Evolutionary conservation across 495 filamentous ascomycete genomes (phyloP).

Genomic region (Neurospora pannonica): DNA sequence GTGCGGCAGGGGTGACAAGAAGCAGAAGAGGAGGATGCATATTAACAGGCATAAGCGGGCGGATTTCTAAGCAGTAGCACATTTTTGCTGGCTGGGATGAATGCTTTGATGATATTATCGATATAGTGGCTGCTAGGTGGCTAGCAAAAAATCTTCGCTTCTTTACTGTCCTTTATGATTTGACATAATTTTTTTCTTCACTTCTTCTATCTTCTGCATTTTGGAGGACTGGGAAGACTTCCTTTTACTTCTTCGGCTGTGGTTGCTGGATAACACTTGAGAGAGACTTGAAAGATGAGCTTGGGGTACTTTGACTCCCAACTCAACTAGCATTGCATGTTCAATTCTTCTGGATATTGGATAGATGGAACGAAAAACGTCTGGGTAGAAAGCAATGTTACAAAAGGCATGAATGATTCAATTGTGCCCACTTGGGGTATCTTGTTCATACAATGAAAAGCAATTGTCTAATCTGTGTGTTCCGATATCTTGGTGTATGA

Average conservation of each 20-base stretch:
- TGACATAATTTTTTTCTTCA: neutral
- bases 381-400: neutral
- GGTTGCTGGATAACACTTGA: neutral
- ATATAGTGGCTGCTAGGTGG: neutral
- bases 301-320: neutral
- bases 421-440: neutral
- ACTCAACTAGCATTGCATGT: neutral
- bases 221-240: neutral
- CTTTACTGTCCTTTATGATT: neutral
- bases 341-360: neutral
- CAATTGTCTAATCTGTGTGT: neutral
- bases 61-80: neutral
- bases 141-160: neutral
- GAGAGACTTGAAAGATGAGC: neutral
- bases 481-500: neutral
- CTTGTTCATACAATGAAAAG: neutral
- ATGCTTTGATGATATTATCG: neutral
- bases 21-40: neutral
- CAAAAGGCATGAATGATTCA: neutral
- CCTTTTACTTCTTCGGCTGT: neutral
- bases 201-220: neutral
- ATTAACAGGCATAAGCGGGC: neutral
- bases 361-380: neutral
- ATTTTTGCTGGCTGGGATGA: neutral
- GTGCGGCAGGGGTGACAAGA: neutral